These are phyloP conservation scores for Metarhizium brunneum DNA, from an alignment of 2,329 filamentous ascomycete genomes.

Conservation along the genomic window DNA sequence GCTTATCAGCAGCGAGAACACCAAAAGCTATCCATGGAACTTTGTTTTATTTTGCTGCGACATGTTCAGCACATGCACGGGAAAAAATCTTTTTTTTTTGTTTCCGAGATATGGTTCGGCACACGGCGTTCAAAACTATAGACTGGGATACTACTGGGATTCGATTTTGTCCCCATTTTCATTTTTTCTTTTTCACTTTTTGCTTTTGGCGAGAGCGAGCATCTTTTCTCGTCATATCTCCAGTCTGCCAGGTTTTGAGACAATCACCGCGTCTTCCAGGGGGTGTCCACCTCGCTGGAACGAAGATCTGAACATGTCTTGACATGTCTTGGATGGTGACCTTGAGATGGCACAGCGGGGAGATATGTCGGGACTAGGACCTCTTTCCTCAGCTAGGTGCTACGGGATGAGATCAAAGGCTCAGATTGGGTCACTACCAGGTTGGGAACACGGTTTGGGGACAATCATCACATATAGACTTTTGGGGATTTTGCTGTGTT, in stretches of 20 bases:
- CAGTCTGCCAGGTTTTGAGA: conserved; percentile 8
- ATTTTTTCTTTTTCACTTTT: conserved; percentile 3
- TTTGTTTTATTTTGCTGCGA: background rate
- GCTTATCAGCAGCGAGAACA: conserved; percentile 28
- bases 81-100: conserved; percentile 4
- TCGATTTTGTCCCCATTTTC: conserved; percentile 6
- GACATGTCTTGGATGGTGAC: conserved; percentile 21
- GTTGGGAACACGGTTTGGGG: conserved; percentile 2
- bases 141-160: conserved; percentile 13
- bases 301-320: conserved; percentile 18
- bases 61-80: conserved; percentile 4
- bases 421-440: background rate
- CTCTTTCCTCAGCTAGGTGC: background rate
- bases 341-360: background rate
- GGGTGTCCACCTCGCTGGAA: conserved; percentile 13
- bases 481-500: conserved; percentile 4
- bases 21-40: conserved; percentile 11
- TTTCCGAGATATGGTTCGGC: conserved; percentile 10
- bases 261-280: background rate
- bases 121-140: conserved; percentile 24
- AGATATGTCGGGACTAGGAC: conserved; percentile 1
- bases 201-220: conserved; percentile 1
- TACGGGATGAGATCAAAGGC: background rate
- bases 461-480: conserved; percentile 10
- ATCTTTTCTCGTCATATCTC: conserved; percentile 9